Base-by-base conservation (phyloP, 495 filamentous ascomycete species). In the Penicillium subrubescens region DNA sequence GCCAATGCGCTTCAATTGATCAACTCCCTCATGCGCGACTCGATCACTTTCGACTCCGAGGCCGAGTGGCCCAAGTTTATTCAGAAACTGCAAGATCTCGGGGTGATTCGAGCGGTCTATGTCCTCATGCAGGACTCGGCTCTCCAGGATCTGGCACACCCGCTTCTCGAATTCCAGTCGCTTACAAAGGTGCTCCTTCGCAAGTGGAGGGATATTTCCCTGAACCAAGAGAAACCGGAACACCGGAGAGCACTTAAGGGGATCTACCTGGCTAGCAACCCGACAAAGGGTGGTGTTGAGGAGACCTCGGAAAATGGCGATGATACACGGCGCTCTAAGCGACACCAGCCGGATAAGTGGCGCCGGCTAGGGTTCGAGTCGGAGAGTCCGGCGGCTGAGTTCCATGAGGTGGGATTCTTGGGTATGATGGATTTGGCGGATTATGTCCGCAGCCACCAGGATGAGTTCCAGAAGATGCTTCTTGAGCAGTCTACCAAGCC, bases 361-460 rank as follows among this genome's bases (percentile, higher is more conserved):
- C 82, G 93, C 61, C 82, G 94, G 46, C 75, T 99, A 39, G 95
- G 95, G 3, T 99, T 99, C 70, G 91, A 95, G 75, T 89, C 92
- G 0, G 96, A 98, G 72, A 91, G 84, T 61, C 95, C 95, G 11
- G 88, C 88, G 0, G 77, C 81, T 65, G 95, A 98, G 67, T 98
- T 99, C 75, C 88, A 93, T 3, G 82, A 87, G 27, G 88, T 89
- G 19, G 95, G 95, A 2, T 98, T 94, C 72, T 76, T 99, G 46
- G 95, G 96, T 23, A 92, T 99, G 88, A 97, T 98, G 93, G 95
- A 99, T 75, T 72, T 98, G 70, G 93, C 92, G 8, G 93, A 98
- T 75, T 99, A 91, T 74, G 91, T 96, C 54, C 84, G 89, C 67
- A 96, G 91, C 71, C 87, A 96, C 66, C 92, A 97, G 71, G 93